Evolutionary conservation across 345 rosid species (phyloP).

Genomic region (Crucihimalaya himalaica): DNA sequence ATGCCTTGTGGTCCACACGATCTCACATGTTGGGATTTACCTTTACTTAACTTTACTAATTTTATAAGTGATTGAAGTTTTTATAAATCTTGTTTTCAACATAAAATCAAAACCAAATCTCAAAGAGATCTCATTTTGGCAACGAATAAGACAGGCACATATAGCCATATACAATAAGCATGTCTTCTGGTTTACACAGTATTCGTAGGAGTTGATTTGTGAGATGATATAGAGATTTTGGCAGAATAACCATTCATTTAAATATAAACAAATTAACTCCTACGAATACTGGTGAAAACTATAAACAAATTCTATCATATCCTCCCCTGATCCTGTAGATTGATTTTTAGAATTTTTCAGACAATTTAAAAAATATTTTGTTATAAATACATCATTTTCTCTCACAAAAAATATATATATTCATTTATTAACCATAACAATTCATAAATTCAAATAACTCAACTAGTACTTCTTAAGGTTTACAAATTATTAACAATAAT

Average conservation of each 20-base stretch:
- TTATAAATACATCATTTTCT: too few relatives aligned
- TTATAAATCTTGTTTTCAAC: conserved; percentile 32
- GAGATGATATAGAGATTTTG: too few relatives aligned
- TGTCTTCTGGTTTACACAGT: neutral
- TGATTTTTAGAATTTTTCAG: too few relatives aligned
- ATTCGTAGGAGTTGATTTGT: neutral
- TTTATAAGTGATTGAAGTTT: neutral
- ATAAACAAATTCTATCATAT: neutral
- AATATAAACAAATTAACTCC: neutral
- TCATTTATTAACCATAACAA: too few relatives aligned
- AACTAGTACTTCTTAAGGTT: too few relatives aligned
- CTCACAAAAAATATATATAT: too few relatives aligned
- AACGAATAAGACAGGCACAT: conserved; percentile 4
- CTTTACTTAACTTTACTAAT: conserved; percentile 30
- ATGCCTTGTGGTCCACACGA: conserved; percentile 35
- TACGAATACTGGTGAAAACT: neutral
- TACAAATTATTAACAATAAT: too few relatives aligned
- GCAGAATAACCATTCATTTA: neutral
- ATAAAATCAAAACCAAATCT: conserved; percentile 32
- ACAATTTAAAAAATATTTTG: too few relatives aligned
- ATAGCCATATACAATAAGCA: conserved; percentile 3
- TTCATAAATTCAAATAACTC: too few relatives aligned
- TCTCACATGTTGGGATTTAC: conserved; percentile 35
- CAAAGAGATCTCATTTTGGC: conserved; percentile 19
- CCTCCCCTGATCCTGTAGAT: too few relatives aligned